These are phyloP conservation scores for Venturia pyrina DNA, from an alignment of 2,329 filamentous ascomycete genomes.

Conservation along the genomic window DNA sequence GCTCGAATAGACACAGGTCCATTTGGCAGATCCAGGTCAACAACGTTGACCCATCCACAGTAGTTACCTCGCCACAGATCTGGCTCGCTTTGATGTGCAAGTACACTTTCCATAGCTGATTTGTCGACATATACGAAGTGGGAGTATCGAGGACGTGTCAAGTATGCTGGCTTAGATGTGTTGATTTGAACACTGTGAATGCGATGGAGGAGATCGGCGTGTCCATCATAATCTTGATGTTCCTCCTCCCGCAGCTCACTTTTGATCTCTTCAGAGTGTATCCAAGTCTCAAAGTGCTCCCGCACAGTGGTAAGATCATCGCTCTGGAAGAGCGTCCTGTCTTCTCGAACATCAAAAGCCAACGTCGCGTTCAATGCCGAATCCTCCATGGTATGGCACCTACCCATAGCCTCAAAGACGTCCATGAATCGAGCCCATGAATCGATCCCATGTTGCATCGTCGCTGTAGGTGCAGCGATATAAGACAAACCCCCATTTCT, in stretches of 20 bases:
- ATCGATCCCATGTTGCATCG: neutral
- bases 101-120: neutral
- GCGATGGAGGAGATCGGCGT: neutral
- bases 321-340: neutral
- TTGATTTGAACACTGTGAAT: neutral
- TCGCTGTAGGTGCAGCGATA: neutral
- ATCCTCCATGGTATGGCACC: neutral
- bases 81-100: neutral
- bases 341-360: constrained; percentile 3
- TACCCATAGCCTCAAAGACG: neutral
- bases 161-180: neutral
- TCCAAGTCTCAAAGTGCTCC: neutral
- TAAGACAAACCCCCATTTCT: constrained; percentile 3
- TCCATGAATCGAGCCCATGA: neutral
- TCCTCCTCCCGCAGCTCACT: neutral
- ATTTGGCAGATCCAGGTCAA: neutral
- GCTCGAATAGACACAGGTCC: neutral
- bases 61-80: neutral
- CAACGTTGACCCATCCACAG: constrained; percentile 4
- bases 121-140: neutral
- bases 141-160: neutral
- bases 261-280: neutral
- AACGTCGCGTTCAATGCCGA: neutral
- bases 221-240: neutral
- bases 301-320: neutral